Evolutionary conservation across 2,329 filamentous ascomycete species (phyloP).

Genomic region (Alternaria sp.): DNA sequence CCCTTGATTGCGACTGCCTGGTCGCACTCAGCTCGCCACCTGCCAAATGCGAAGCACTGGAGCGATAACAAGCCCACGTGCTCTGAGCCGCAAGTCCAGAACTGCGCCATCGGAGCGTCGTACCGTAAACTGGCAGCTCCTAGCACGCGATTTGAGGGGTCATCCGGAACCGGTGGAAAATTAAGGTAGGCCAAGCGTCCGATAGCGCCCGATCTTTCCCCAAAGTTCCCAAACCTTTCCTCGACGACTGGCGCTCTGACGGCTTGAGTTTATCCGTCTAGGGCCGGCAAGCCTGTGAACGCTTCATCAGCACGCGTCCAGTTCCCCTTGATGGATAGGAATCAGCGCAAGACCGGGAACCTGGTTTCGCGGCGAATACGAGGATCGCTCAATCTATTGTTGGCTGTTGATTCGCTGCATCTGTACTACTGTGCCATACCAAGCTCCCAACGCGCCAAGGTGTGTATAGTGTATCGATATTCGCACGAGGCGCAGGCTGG

Average conservation of each 20-base stretch:
- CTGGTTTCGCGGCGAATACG: not conserved
- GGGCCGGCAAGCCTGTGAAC: not conserved
- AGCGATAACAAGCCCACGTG: conserved; percentile 7
- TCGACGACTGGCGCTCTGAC: conserved; percentile 18
- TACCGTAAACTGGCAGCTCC: conserved; percentile 15
- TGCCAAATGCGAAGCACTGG: not conserved
- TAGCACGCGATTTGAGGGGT: conserved; percentile 11
- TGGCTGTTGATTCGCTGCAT: not conserved
- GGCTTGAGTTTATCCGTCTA: conserved; percentile 12
- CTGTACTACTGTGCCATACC: not conserved
- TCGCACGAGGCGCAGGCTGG: not conserved
- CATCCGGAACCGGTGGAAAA: conserved; percentile 23
- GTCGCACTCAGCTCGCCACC: not conserved
- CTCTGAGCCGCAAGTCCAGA: conserved; percentile 14
- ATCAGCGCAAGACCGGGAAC: not conserved
- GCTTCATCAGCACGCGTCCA: not conserved
- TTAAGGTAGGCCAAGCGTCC: conserved; percentile 47
- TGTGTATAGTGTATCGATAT: conserved; percentile 7
- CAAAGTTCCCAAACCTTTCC: conserved; percentile 22
- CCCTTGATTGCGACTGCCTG: not conserved
- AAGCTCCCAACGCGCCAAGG: not conserved
- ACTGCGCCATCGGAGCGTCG: conserved; percentile 28
- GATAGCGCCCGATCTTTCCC: conserved; percentile 31
- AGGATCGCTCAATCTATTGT: not conserved
- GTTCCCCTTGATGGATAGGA: not conserved